Evolutionary conservation across 495 filamentous ascomycete genomes (phyloP), one percentile per base, ranked within the genome.

Genomic region (Aspergillus olivimuriae): DNA sequence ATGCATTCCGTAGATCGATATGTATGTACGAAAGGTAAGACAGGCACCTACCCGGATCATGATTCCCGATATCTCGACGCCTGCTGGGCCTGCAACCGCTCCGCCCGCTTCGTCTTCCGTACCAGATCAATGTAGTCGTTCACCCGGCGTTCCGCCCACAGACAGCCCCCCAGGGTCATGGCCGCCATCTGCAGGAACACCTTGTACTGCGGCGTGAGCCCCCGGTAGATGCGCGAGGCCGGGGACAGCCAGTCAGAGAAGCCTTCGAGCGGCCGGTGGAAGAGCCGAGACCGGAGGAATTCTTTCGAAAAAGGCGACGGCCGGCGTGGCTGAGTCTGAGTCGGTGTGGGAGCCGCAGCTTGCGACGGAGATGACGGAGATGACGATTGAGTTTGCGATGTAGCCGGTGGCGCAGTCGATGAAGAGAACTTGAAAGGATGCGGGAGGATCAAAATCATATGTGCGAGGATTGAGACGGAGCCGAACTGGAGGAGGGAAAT

Each of bases 201-300:
- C 69, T 95, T 95, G 65, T 94, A 95, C 60, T 94, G 89, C 15
- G 89, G 69, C 2, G 89, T 95, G 50, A 94, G 58, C 0, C 84
- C 78, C 19, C 88, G 78, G 54, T 94, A 95, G 11, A 95, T 52
- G 6, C 87, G 87, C 14, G 81, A 82, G 1, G 56, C 44, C 7
- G 66, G 68, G 6, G 66, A 69, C 40, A 73, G 51, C 61, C 65
- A 70, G 28, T 67, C 61, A 0, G 69, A 73, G 47, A 73, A 66
- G 0, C 67, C 66, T 34, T 69, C 64, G 0, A 73, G 35, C 2
- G 69, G 69, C n/a, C 63, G 60, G 50, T 71, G 58, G 50, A 73
- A 62, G 5, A 73, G 41, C 19, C 60, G 56, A 3, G 65, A 63
- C 15, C 66, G 64, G 8, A 69, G 46, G 19, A 57, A 58, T 8